These are phyloP conservation scores for Triticum aestivum DNA, from an alignment of 176 grass and related monocot genomes.

Conservation along the genomic window DNA sequence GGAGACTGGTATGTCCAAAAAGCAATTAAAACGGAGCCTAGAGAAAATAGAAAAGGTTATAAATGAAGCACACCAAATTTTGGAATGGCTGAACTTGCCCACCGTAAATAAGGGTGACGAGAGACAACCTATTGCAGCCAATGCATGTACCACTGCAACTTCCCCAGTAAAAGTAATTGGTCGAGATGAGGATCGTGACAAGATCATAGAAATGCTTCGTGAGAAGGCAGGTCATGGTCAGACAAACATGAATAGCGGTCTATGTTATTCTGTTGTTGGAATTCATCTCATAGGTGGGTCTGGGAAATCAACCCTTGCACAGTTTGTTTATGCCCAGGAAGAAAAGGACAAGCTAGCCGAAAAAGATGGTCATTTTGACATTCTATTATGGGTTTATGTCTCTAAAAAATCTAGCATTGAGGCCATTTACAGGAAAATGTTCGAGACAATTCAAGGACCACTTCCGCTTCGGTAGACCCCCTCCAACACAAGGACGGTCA, in stretches of 20 bases:
- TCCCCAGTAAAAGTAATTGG: not conserved
- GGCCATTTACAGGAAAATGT: not conserved
- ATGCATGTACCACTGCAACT: not conserved
- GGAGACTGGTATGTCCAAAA: too few relatives aligned
- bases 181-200: not conserved
- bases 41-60: too few relatives aligned
- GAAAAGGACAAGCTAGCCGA: not conserved
- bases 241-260: too few relatives aligned
- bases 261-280: not conserved
- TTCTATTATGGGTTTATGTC: too few relatives aligned
- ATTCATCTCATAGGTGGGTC: not conserved
- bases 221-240: not conserved
- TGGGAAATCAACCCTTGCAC: slow-evolving; percentile 41
- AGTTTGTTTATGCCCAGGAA: not conserved
- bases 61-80: too few relatives aligned
- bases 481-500: too few relatives aligned
- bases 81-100: too few relatives aligned
- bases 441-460: not conserved
- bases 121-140: too few relatives aligned
- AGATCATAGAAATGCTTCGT: slow-evolving; percentile 18
- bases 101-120: too few relatives aligned
- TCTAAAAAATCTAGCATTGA: not conserved
- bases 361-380: too few relatives aligned
- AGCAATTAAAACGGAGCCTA: too few relatives aligned
- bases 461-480: too few relatives aligned